Evolutionary conservation across 1,284 basidiomycete genomes (phyloP), one percentile per base, ranked within the genome.

Genomic region (Ceratobasidium sp.): DNA sequence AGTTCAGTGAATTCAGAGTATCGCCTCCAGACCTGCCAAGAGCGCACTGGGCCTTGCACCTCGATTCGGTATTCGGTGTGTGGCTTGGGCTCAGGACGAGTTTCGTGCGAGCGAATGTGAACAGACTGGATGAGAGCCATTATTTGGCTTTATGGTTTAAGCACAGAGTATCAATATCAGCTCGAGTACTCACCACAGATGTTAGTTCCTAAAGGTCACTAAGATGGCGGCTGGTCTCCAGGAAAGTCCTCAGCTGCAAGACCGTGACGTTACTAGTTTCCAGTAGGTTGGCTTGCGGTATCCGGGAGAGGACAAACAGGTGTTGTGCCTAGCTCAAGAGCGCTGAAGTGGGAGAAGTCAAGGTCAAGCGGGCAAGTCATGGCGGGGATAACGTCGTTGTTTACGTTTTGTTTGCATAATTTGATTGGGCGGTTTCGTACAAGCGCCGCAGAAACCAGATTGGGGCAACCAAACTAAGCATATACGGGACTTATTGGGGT

Each of bases 1-100:
- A 98, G 89, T 77, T 94, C 90, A 78, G 88, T 88, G 83, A 98
- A 98, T 81, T 98, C 95, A 53, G 94, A 96, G 84, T 98, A 98
- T 72, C 96, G 92, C 75, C 92, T 87, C 88, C 92, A 93, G 84
- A 98, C 93, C 56, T 92, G 89, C 96, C 96, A 98, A 80, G 93
- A 91, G 76, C 92, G 90, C 27, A 95, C 91, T 75, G 93, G 89
- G 16, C 92, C 92, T 79, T 90, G 88, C 76, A 96, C 88, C 76
- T 91, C 87, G 79, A 96, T 91, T 75, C 86, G 87, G 83, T 92
- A 96, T 78, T 92, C 93, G 75, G 86, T 86, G 80, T 96, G 93
- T n/a, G 88, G 83, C 79, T 90, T 91, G 79, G 92, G 90, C 13
- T 64, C 68, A 27, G 51, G 29, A 16, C 76, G 76, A 19, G 71